A percentile compares a stretch with the other conserved stretches of the same genome.
Conservation (phyloP, 352 stramenopile genomes). For the Pythium graminicola region DNA sequence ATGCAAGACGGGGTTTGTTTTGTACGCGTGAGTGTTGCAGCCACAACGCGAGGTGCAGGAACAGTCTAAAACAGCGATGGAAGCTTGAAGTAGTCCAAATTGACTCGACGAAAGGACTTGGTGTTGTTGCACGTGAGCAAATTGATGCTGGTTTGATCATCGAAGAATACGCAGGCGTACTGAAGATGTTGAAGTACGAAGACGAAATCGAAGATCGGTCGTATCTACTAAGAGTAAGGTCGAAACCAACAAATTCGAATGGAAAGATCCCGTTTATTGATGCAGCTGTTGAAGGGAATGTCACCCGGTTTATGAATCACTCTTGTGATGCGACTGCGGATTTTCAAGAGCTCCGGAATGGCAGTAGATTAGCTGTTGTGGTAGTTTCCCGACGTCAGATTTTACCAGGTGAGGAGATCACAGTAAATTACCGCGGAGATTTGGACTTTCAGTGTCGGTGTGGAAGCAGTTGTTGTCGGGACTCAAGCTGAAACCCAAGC, state of each 20-base stretch:
- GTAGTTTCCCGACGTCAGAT: conserved; percentile 1
- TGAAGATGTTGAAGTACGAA: neutral
- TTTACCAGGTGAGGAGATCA: conserved; percentile 3
- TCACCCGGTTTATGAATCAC: conserved; percentile 15
- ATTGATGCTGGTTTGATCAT: conserved; percentile 6
- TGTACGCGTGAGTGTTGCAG: too few species aligned
- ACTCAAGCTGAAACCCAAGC: too few species aligned
- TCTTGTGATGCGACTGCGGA: conserved; percentile 6
- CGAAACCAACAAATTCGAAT: neutral
- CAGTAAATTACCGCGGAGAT: conserved; percentile 2
- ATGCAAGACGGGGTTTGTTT: too few species aligned
- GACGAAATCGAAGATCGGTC: neutral
- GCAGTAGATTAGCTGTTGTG: neutral
- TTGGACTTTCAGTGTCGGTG: conserved; percentile 3
- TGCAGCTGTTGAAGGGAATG: conserved; percentile 1
- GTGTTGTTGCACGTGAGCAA: neutral
- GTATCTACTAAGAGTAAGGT: conserved; percentile 2
- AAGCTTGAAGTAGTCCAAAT: neutral
- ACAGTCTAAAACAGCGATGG: too few species aligned
- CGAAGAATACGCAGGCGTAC: conserved; percentile 2
- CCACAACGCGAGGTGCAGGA: too few species aligned
- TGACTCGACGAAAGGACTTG: neutral
- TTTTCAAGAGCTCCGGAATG: conserved; percentile 8
- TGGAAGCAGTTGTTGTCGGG: neutral
- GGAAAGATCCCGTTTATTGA: neutral